phyloP scores from a whole-genome alignment of 805 yeast genomes.

The Huiozyma sinensis region DNA sequence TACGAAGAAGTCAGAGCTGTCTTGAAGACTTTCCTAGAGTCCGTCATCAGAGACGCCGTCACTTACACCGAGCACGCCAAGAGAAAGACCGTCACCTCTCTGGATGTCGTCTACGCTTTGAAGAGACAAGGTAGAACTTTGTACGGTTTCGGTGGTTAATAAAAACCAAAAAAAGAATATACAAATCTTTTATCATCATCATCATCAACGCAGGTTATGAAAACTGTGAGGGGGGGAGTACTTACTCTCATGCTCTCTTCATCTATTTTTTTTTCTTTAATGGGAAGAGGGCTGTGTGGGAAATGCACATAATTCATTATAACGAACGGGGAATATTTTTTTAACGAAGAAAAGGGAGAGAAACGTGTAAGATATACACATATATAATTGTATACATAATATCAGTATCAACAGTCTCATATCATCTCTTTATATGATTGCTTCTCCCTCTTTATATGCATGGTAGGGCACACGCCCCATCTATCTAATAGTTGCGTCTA shows the following conservation, averaged over 20 bases:
- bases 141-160: slow-evolving; percentile 99
- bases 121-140: slow-evolving; percentile 99
- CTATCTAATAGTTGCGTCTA: neutral
- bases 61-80: slow-evolving; percentile 99
- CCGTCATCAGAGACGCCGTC: slow-evolving; percentile 98
- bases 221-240: too few relatives aligned
- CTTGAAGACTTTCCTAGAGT: slow-evolving; percentile 88
- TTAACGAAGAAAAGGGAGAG: neutral
- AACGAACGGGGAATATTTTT: neutral
- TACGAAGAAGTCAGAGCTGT: slow-evolving; percentile 99
- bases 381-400: neutral
- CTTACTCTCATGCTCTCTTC: neutral
- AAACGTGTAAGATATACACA: neutral
- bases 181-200: too few relatives aligned
- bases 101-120: slow-evolving; percentile 97
- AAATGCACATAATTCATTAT: neutral
- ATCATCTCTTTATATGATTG: neutral
- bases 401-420: neutral
- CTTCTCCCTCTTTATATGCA: neutral
- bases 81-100: slow-evolving; percentile 99
- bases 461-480: too few relatives aligned
- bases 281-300: neutral
- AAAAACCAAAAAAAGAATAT: neutral
- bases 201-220: too few relatives aligned
- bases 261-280: too few relatives aligned